Percentiles rank a stretch among this genome's conserved stretches.
Conservation (phyloP, 495 filamentous ascomycete species). For the Hypoxylon subgilvum region DNA sequence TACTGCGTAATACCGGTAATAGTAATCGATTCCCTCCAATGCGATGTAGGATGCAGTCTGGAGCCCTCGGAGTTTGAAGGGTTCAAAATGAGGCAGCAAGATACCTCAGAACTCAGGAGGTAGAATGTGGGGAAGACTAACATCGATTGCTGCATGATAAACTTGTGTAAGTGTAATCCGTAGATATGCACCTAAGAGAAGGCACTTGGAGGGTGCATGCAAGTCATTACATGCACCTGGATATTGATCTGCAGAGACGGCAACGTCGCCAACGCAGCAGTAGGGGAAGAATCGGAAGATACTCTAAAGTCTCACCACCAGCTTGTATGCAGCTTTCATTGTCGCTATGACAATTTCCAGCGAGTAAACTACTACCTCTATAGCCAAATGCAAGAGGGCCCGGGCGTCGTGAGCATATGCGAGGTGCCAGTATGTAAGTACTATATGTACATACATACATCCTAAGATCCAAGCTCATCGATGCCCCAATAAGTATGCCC, state of each 20-base stretch:
- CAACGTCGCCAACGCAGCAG: constrained; percentile 24
- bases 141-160: neutral
- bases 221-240: neutral
- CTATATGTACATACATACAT: too few species aligned
- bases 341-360: constrained; percentile 30
- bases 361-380: constrained; percentile 1
- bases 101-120: too few species aligned
- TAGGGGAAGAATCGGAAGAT: constrained; percentile 12
- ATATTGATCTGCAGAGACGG: constrained; percentile 34
- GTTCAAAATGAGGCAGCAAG: constrained; percentile 2
- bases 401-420: neutral
- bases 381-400: constrained; percentile 8
- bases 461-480: constrained; percentile 14
- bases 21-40: neutral
- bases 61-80: neutral
- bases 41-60: neutral
- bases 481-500: neutral
- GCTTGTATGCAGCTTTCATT: constrained; percentile 34
- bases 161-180: too few species aligned
- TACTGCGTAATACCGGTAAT: neutral
- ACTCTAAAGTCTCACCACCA: constrained; percentile 4
- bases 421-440: too few species aligned
- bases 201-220: neutral
- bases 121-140: neutral
- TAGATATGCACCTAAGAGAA: too few species aligned